phyloP scores from a whole-genome alignment of 2,329 filamentous ascomycete genomes.

The Xylariaceae sp. region DNA sequence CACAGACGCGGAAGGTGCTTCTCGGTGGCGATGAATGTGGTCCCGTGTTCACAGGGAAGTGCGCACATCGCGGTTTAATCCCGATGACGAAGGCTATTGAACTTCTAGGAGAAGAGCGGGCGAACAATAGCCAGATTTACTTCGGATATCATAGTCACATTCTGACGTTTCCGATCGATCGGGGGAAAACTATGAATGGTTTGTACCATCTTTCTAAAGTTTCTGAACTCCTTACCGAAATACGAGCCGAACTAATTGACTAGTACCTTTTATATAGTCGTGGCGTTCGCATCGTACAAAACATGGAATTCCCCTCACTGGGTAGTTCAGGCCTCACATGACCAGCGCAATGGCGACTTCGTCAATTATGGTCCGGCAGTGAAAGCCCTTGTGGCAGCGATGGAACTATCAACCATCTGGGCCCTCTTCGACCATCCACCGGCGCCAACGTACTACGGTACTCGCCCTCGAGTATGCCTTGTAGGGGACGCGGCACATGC shows the following conservation, averaged over 20 bases:
- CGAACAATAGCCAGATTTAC: conserved; percentile 26
- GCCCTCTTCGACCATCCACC: conserved; percentile 43
- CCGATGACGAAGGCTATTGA: conserved; percentile 50
- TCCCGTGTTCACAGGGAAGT: conserved; percentile 37
- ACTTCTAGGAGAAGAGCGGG: conserved; percentile 41
- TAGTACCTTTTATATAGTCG: conserved; percentile 15
- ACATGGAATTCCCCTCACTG: conserved; percentile 23
- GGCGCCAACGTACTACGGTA: conserved; percentile 37
- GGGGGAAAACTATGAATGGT: conserved; percentile 29
- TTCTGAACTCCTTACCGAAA: too few relatives aligned
- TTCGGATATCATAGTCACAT: conserved; percentile 52
- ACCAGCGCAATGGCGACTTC: conserved; percentile 24
- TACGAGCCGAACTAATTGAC: too few relatives aligned
- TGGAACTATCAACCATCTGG: conserved; percentile 43
- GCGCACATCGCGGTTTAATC: conserved; percentile 43
- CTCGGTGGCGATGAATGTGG: conserved; percentile 38
- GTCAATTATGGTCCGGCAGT: conserved; percentile 20
- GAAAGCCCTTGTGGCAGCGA: conserved; percentile 17
- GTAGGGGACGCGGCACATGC: conserved; percentile 62
- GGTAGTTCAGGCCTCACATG: conserved; percentile 22
- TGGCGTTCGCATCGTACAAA: conserved; percentile 25
- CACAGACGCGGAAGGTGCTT: conserved; percentile 47
- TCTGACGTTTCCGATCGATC: conserved; percentile 51
- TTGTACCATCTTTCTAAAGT: not conserved
- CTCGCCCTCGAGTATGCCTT: conserved; percentile 39